Base-by-base conservation (phyloP, 768 basidiomycete species). In the Exsudoporus frostii region DNA sequence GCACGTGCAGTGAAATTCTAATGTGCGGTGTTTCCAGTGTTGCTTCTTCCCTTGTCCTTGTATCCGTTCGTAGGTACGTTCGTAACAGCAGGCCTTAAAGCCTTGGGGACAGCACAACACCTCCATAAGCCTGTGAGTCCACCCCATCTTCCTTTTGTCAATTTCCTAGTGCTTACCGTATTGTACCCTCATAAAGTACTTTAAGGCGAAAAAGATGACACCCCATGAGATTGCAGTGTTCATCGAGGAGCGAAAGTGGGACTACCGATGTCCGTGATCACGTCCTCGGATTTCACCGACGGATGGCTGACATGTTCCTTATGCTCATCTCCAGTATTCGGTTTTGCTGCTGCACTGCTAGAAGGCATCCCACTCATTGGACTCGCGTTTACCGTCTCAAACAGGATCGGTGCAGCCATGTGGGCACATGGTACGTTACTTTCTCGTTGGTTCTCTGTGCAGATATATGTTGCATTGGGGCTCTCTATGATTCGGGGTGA, bases 321-420 rank as follows among this genome's bases (percentile, higher is more conserved):
- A 27, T 34, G 37, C 45, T 20, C 27, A 24, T 20, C 4, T 41
- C 2, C 37, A 92, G 91, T 79, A 0, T 97, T 97, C 62, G 94
- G 94, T 5, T 94, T 96, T 65, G 68, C 81, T 0, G 90, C 94
- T 0, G 84, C 92, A 0, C 72, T 96, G 6, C 74, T 94, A 3
- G 94, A 97, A 70, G 78, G 80, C 2, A 71, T 96, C 0, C 94
- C 94, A 0, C 79, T 97, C 53, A 63, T 92, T 4, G 94, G 94
- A 0, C 71, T 96, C 5, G 69, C 88, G 10, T 92, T 96, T 65
- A 85, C 85, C 2, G 76, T 96, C 17, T 93, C 91, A 0, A 95
- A 96, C 65, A 79, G 91, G 7, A 81, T 96, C 24, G 93, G 93
- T 7, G 94, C 91, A 3, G 92, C 92, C 1, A 96, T 97, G 94